Evolutionary conservation across 2,329 filamentous ascomycete genomes (phyloP).

Genomic region (Fusarium subtropicale): DNA sequence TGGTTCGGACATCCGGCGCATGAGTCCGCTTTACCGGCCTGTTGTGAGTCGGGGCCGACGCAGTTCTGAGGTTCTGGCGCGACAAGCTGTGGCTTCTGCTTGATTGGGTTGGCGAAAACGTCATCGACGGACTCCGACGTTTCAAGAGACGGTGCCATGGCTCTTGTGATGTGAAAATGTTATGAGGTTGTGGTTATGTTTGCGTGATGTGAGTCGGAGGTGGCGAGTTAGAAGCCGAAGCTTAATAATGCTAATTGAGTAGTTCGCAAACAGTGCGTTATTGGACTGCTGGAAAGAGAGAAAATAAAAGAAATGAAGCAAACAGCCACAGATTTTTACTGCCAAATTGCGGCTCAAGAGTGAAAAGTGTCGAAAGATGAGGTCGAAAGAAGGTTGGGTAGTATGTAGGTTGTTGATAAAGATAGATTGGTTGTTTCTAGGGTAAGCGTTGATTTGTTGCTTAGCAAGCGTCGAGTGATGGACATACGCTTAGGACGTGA

Average conservation of each 20-base stretch:
- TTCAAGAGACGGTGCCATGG: conserved; percentile 86
- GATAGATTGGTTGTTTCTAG: conserved; percentile 22
- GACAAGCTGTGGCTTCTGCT: conserved; percentile 84
- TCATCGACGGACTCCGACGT: conserved; percentile 74
- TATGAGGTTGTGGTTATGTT: conserved; percentile 1
- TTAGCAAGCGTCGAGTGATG: conserved; percentile 28
- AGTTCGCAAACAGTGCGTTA: background rate
- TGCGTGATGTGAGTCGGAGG: conserved; percentile 8
- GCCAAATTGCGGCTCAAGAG: background rate
- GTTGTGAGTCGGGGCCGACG: conserved; percentile 85
- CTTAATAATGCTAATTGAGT: conserved; percentile 40
- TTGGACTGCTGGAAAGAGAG: background rate
- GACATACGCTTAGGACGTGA: background rate
- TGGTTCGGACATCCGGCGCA: conserved; percentile 98
- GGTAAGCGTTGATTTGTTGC: conserved; percentile 44
- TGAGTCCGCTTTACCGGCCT: conserved; percentile 78
- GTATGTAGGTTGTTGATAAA: background rate
- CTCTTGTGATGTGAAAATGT: conserved; percentile 2
- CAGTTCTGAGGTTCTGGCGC: conserved; percentile 98
- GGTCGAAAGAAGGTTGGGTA: background rate
- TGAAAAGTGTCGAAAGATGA: background rate
- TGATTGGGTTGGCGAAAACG: conserved; percentile 80
- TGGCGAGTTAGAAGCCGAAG: conserved; percentile 35
- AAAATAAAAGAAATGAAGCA: background rate
- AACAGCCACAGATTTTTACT: background rate